Evolutionary conservation across 805 yeast species (phyloP).

Genomic region (Saitoella complicata): DNA sequence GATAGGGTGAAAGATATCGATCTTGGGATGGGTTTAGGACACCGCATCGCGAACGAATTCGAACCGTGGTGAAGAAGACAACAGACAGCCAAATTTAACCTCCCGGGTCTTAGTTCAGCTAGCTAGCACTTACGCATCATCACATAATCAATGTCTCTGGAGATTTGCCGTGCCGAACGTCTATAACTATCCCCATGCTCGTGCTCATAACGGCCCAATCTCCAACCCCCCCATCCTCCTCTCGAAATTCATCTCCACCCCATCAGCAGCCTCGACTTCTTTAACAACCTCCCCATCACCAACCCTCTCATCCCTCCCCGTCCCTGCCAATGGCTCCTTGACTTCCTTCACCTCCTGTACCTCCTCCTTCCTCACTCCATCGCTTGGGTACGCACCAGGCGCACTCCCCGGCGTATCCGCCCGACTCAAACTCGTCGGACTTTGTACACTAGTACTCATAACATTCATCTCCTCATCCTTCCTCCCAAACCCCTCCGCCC

Average conservation of each 20-base stretch:
- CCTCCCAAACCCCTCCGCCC: conserved; percentile 75
- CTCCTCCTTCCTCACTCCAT: neutral
- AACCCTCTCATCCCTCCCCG: neutral
- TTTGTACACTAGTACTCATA: neutral
- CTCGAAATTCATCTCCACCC: too few relatives aligned
- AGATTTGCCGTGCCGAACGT: too few relatives aligned
- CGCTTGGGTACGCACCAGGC: neutral
- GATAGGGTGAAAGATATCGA: neutral
- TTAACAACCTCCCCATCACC: neutral
- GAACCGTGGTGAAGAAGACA: neutral
- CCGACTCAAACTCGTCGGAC: neutral
- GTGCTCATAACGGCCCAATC: too few relatives aligned
- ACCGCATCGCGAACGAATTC: neutral
- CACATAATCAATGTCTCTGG: too few relatives aligned
- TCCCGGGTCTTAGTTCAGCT: neutral
- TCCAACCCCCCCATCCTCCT: too few relatives aligned
- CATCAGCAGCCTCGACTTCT: too few relatives aligned
- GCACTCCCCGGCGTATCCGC: neutral
- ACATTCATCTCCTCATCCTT: conserved; percentile 43
- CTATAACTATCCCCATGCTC: too few relatives aligned
- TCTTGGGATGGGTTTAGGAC: neutral
- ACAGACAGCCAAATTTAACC: neutral
- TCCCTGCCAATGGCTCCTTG: neutral
- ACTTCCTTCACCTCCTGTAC: neutral
- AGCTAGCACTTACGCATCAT: too few relatives aligned